Percentiles rank a stretch among this genome's conserved stretches.
Conservation (phyloP, 2,329 filamentous ascomycete genomes). For the Parafenestella ontariensis region DNA sequence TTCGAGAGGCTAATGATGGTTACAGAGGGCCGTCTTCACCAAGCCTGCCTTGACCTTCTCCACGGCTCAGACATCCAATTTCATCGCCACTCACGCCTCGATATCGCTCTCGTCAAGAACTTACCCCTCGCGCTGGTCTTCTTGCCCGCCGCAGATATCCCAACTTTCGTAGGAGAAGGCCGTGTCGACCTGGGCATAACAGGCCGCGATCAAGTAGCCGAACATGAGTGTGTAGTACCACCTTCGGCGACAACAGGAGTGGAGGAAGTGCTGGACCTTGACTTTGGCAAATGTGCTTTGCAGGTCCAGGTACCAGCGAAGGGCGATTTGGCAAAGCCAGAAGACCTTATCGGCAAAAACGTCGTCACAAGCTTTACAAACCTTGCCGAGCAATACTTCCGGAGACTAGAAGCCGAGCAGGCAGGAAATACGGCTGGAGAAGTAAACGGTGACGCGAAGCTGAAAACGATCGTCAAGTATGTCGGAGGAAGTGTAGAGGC, state of each 20-base stretch:
- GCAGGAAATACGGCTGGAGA: slow-evolving; percentile 45
- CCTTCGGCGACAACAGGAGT: slow-evolving; percentile 62
- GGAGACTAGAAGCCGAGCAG: slow-evolving; percentile 69
- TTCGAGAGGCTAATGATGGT: slow-evolving; percentile 12
- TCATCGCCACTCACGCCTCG: slow-evolving; percentile 89
- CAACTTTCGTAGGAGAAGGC: slow-evolving; percentile 95
- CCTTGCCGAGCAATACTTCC: slow-evolving; percentile 83
- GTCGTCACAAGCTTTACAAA: slow-evolving; percentile 95
- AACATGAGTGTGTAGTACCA: slow-evolving; percentile 75
- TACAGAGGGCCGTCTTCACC: slow-evolving; percentile 89
- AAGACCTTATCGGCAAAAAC: slow-evolving; percentile 87
- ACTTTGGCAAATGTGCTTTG: slow-evolving; percentile 88
- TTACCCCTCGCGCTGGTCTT: slow-evolving; percentile 94
- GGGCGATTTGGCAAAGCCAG: slow-evolving; percentile 71
- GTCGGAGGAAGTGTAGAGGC: slow-evolving; percentile 97
- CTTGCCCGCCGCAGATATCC: slow-evolving; percentile 95
- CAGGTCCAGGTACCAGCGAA: slow-evolving; percentile 97
- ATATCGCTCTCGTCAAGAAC: slow-evolving; percentile 98
- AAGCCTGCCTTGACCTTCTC: slow-evolving; percentile 86
- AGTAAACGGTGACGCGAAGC: slow-evolving; percentile 57
- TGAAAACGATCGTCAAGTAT: slow-evolving; percentile 89
- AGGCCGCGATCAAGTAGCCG: slow-evolving; percentile 87
- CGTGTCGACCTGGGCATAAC: slow-evolving; percentile 94
- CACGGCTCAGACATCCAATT: slow-evolving; percentile 96
- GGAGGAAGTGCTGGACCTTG: slow-evolving; percentile 87